These are phyloP conservation scores for Cystobasidium slooffiae DNA, from an alignment of 1,284 basidiomycete species.

Conservation along the genomic window DNA sequence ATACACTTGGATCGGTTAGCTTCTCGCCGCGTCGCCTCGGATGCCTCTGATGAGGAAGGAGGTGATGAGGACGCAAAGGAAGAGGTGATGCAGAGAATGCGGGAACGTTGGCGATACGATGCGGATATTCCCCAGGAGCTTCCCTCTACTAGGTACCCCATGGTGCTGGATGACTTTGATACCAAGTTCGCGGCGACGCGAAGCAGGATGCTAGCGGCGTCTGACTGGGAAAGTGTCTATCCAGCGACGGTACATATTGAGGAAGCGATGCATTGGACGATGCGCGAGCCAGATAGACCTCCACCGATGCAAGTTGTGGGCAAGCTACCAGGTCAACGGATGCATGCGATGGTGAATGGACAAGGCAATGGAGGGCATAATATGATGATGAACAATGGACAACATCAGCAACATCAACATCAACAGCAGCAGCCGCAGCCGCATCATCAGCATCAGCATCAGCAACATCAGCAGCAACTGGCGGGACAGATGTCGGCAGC, in stretches of 20 bases:
- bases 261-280: slow-evolving; percentile 49
- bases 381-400: neutral
- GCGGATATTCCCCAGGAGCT: slow-evolving; percentile 52
- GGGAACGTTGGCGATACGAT: slow-evolving; percentile 73
- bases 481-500: neutral
- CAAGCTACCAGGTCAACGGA: slow-evolving; percentile 43
- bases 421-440: neutral
- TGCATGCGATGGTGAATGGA: neutral
- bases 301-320: slow-evolving; percentile 48
- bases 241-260: slow-evolving; percentile 50
- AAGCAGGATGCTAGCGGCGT: slow-evolving; percentile 43
- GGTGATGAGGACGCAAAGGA: slow-evolving; percentile 49
- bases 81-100: slow-evolving; percentile 59
- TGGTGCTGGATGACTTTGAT: slow-evolving; percentile 52
- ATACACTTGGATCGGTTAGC: slow-evolving; percentile 75
- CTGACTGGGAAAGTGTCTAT: slow-evolving; percentile 47
- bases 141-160: slow-evolving; percentile 48
- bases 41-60: slow-evolving; percentile 31
- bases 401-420: neutral
- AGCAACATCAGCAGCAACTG: slow-evolving; percentile 15
- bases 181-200: slow-evolving; percentile 48
- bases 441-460: neutral
- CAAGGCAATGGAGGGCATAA: neutral
- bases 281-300: slow-evolving; percentile 48
- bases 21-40: slow-evolving; percentile 54